phyloP scores from a whole-genome alignment of 176 grass and related monocot genomes.

The Calamus simplicifolius region DNA sequence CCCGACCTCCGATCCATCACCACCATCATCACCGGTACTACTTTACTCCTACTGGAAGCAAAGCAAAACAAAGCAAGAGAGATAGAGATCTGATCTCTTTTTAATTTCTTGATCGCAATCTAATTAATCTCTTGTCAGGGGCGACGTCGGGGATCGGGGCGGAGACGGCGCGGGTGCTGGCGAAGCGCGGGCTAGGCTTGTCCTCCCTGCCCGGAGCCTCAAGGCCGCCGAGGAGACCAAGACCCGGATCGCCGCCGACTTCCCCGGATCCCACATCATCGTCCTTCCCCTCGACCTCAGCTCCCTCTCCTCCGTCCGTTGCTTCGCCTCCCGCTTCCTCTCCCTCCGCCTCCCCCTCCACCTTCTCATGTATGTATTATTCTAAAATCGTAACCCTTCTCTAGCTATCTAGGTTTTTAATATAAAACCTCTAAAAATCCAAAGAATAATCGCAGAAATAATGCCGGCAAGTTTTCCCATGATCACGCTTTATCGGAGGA shows the following conservation, averaged over 20 bases:
- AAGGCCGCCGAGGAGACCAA: conserved; percentile 80
- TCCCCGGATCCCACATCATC: conserved; percentile 43
- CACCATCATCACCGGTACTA: conserved; percentile 65
- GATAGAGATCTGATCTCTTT: neutral
- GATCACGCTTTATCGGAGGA: conserved; percentile 81
- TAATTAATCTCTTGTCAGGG: conserved; percentile 15
- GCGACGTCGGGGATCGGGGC: conserved; percentile 92
- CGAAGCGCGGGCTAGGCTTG: conserved; percentile 76
- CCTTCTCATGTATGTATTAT: conserved; percentile 58
- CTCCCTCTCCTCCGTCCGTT: conserved; percentile 71
- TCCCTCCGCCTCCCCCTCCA: conserved; percentile 56
- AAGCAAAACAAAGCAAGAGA: neutral
- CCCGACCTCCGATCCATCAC: conserved; percentile 38
- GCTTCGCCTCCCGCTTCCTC: conserved; percentile 59
- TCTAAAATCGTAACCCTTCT: neutral
- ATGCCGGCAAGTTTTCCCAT: conserved; percentile 96
- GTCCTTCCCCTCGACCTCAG: conserved; percentile 86
- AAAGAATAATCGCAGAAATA: conserved; percentile 52
- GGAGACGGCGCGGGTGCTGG: conserved; percentile 86
- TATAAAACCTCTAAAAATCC: neutral
- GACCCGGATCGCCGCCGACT: conserved; percentile 40
- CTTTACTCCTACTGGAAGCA: neutral
- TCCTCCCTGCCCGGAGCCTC: conserved; percentile 58
- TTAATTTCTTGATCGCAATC: neutral
- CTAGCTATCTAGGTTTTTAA: neutral